These are phyloP conservation scores for Litsea cubeba DNA, from an alignment of 164 flowering plant species.

Conservation along the genomic window DNA sequence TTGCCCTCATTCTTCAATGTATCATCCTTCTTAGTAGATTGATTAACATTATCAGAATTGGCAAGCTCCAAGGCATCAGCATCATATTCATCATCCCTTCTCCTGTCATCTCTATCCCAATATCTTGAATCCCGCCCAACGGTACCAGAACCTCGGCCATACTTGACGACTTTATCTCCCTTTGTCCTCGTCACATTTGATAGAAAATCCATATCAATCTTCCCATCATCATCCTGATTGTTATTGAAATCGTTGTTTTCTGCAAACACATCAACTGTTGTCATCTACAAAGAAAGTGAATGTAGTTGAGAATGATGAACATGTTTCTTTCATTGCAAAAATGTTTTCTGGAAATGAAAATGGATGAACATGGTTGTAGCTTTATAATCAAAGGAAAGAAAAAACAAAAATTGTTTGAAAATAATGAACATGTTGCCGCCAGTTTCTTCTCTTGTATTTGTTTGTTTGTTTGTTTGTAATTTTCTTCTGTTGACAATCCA, in stretches of 20 bases:
- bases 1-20: slow-evolving; percentile 10
- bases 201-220: slow-evolving; percentile 55
- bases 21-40: slow-evolving; percentile 19
- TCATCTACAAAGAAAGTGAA: slow-evolving; percentile 3
- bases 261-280: slow-evolving; percentile 29
- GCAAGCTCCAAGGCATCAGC: slow-evolving; percentile 52
- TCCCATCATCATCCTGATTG: slow-evolving; percentile 41
- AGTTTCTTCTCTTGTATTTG: not conserved
- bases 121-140: slow-evolving; percentile 89
- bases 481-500: not conserved
- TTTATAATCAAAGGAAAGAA: not conserved
- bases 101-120: slow-evolving; percentile 96
- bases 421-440: not conserved
- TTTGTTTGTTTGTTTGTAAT: not conserved
- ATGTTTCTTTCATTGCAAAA: not conserved
- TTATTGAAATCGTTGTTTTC: slow-evolving; percentile 29
- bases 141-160: slow-evolving; percentile 61
- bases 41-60: slow-evolving; percentile 18
- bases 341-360: not conserved
- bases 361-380: not conserved
- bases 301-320: not conserved
- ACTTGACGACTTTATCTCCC: slow-evolving; percentile 44
- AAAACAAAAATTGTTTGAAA: not conserved
- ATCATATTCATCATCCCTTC: slow-evolving; percentile 83
- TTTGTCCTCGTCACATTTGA: slow-evolving; percentile 56